These are phyloP conservation scores for Sicyos edulis DNA, from an alignment of 306 rosid species.

Conservation along the genomic window DNA sequence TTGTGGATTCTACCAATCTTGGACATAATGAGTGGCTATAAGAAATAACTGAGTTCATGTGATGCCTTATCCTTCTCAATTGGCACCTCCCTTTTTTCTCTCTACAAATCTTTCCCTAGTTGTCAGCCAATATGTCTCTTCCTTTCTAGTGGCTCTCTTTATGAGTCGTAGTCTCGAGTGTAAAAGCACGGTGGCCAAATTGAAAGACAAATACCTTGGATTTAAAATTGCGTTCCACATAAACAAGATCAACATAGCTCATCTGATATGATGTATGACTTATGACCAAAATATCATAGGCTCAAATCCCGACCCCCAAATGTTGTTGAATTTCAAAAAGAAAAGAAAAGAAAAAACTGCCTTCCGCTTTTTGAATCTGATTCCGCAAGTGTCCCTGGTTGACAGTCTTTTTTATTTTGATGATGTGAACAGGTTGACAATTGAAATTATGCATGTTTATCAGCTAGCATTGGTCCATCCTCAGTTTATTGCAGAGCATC, in stretches of 20 bases:
- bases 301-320: too few relatives aligned
- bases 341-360: too few relatives aligned
- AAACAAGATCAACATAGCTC: too few relatives aligned
- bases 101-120: neutral
- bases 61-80: constrained; percentile 23
- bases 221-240: neutral
- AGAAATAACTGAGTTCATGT: constrained; percentile 13
- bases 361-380: constrained; percentile 23
- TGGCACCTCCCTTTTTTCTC: constrained; percentile 6
- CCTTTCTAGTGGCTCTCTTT: neutral
- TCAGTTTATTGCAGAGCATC: neutral
- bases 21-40: constrained; percentile 10
- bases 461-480: constrained; percentile 27
- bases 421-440: constrained; percentile 42
- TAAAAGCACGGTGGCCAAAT: constrained; percentile 8
- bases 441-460: constrained; percentile 21
- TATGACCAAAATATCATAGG: too few relatives aligned
- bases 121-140: constrained; percentile 8
- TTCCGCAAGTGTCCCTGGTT: constrained; percentile 27
- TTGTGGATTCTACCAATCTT: constrained; percentile 11
- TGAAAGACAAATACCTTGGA: neutral
- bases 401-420: constrained; percentile 22
- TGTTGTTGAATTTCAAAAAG: too few relatives aligned
- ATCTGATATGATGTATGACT: too few relatives aligned
- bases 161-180: constrained; percentile 8